These are phyloP conservation scores for Rhodotorula kratochvilovae DNA, from an alignment of 768 basidiomycete species.

Conservation along the genomic window DNA sequence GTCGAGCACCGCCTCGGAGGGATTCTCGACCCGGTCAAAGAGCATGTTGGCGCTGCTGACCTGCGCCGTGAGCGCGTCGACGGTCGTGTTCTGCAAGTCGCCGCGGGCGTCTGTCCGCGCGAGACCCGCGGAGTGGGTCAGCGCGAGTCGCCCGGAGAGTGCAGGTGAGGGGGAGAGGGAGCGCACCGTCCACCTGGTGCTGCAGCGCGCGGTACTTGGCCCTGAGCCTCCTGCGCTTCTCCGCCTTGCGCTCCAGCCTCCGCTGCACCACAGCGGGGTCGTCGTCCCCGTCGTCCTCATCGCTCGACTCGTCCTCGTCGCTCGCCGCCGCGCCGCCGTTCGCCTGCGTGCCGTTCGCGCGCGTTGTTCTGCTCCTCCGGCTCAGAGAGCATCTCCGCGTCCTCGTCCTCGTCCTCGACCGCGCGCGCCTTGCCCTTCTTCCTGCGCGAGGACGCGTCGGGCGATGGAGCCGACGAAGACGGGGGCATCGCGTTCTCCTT, in stretches of 20 bases:
- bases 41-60: conserved; percentile 38
- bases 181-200: conserved; percentile 61
- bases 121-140: no score
- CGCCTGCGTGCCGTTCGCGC: neutral
- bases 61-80: conserved; percentile 28
- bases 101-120: conserved; percentile 55
- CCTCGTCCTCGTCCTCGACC: neutral
- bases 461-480: neutral
- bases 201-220: conserved; percentile 65
- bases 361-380: neutral
- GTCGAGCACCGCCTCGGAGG: conserved; percentile 85
- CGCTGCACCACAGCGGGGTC: conserved; percentile 7
- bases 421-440: conserved; percentile 1
- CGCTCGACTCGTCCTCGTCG: neutral
- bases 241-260: conserved; percentile 6
- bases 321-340: neutral
- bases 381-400: neutral
- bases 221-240: conserved; percentile 19
- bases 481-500: neutral
- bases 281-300: conserved; percentile 13
- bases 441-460: neutral
- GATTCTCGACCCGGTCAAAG: conserved; percentile 60
- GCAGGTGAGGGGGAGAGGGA: neutral
- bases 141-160: neutral
- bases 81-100: conserved; percentile 38